A percentile compares a stretch with the other conserved stretches of the same genome.
Conservation (phyloP, 768 basidiomycete species). For the Pisolithus orientalis region DNA sequence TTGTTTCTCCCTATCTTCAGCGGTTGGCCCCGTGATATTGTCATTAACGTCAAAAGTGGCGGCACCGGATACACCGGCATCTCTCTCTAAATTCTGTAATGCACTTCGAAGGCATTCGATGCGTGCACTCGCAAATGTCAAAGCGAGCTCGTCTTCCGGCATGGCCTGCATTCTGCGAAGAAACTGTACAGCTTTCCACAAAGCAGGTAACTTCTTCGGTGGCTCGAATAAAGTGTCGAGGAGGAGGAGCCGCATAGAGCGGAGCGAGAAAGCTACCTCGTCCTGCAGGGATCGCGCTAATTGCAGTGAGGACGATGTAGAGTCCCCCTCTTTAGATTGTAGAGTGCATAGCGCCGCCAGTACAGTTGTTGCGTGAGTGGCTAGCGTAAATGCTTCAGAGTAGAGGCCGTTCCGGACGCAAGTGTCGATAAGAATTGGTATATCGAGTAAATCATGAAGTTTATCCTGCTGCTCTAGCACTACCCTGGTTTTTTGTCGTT, state of each 20-base stretch:
- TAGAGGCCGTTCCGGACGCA: slow-evolving; percentile 92
- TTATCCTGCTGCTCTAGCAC: slow-evolving; percentile 96
- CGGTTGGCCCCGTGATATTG: slow-evolving; percentile 12
- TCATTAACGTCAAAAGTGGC: slow-evolving; percentile 7
- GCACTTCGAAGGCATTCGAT: slow-evolving; percentile 55
- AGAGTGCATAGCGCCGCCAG: slow-evolving; percentile 31
- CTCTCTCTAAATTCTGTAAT: slow-evolving; percentile 46
- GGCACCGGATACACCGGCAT: slow-evolving; percentile 31
- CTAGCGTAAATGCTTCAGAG: slow-evolving; percentile 83
- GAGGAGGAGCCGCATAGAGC: slow-evolving; percentile 69
- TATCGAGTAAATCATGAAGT: slow-evolving; percentile 84
- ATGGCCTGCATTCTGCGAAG: slow-evolving; percentile 74
- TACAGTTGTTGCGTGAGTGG: slow-evolving; percentile 59
- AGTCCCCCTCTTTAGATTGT: slow-evolving; percentile 28
- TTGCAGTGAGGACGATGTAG: slow-evolving; percentile 36
- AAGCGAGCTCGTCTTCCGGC: slow-evolving; percentile 72
- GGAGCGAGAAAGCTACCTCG: slow-evolving; percentile 61
- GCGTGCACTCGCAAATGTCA: slow-evolving; percentile 77
- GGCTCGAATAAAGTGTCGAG: slow-evolving; percentile 76
- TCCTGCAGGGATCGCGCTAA: slow-evolving; percentile 47
- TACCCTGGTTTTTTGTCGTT: slow-evolving; percentile 68
- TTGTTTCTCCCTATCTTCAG: slow-evolving; percentile 32
- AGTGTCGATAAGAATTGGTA: slow-evolving; percentile 86
- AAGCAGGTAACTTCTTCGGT: slow-evolving; percentile 73
- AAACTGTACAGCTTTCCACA: slow-evolving; percentile 88